A percentile compares a stretch with the other conserved stretches of the same genome.
phyloP scores from a whole-genome alignment of 306 rosid species.

The Cercis canadensis region DNA sequence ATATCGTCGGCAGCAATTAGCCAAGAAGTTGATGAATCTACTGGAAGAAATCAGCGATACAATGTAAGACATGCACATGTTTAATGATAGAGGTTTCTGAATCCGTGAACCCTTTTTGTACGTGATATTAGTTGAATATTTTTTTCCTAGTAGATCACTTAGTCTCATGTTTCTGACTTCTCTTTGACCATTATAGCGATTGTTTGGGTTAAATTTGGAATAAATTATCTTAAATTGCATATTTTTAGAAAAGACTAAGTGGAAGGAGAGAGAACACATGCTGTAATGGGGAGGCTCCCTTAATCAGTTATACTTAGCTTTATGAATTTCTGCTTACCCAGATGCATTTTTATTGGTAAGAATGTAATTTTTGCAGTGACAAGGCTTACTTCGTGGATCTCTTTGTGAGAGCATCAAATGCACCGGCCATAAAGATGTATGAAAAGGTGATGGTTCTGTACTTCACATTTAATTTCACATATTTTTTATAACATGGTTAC shows the following conservation, averaged over 20 bases:
- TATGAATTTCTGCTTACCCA: constrained; percentile 6
- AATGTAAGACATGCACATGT: constrained; percentile 54
- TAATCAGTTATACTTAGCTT: background rate
- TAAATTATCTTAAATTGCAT: background rate
- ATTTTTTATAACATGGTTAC: background rate
- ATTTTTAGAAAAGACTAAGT: background rate
- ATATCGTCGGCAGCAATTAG: constrained; percentile 93
- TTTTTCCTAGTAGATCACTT: constrained; percentile 1
- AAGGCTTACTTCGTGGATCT: constrained; percentile 95
- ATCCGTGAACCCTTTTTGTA: background rate
- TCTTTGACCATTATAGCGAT: background rate
- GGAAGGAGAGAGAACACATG: background rate
- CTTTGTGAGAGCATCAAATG: constrained; percentile 95
- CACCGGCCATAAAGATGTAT: constrained; percentile 98
- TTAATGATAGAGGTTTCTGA: background rate
- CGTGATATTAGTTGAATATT: background rate
- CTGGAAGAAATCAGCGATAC: constrained; percentile 92
- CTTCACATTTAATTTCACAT: background rate
- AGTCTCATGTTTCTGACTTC: constrained; percentile 9
- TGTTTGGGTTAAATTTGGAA: background rate
- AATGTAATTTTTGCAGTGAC: constrained; percentile 62
- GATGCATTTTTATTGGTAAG: constrained; percentile 29
- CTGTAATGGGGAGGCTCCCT: background rate
- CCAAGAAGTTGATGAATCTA: constrained; percentile 95
- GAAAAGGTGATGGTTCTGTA: constrained; percentile 70